A percentile compares a stretch with the other conserved stretches of the same genome.
Evolutionary conservation across 768 basidiomycete genomes (phyloP).

Genomic region (Auricularia sp.): DNA sequence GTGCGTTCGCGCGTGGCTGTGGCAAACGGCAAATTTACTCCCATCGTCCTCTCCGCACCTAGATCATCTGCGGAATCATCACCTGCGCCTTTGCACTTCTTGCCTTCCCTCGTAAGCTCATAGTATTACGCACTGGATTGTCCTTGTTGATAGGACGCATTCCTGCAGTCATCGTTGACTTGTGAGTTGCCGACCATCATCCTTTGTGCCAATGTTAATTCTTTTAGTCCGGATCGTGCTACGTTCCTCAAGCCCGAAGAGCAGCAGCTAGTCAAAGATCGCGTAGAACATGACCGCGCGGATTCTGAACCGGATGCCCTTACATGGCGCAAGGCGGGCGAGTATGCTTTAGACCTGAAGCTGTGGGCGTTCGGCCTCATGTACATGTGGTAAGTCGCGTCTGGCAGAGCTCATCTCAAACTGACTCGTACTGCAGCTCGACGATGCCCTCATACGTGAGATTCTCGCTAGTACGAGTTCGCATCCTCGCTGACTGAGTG

Average conservation of each 20-base stretch:
- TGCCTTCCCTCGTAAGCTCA: conserved; percentile 3
- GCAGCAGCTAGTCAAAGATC: conserved; percentile 12
- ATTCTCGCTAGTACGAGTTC: background rate
- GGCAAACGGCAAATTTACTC: background rate
- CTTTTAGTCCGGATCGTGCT: conserved; percentile 16
- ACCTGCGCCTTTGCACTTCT: conserved; percentile 12
- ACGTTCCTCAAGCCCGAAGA: conserved; percentile 18
- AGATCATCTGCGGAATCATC: conserved; percentile 12
- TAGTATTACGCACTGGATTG: background rate
- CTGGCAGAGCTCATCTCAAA: background rate
- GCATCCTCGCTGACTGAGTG: background rate
- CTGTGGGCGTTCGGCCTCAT: conserved; percentile 17
- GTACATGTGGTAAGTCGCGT: conserved; percentile 11
- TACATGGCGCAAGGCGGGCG: conserved; percentile 11
- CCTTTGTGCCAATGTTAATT: background rate
- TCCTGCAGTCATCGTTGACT: conserved; percentile 16
- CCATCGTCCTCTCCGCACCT: no score
- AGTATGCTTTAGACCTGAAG: conserved; percentile 15
- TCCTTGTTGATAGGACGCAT: no score
- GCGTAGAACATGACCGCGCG: conserved; percentile 18
- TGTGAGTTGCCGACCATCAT: conserved; percentile 2
- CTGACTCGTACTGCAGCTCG: background rate
- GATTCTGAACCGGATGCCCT: conserved; percentile 17
- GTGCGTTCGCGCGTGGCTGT: background rate
- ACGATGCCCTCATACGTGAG: background rate